Base-by-base conservation (phyloP, 768 basidiomycete species). In the Imleria badia region DNA sequence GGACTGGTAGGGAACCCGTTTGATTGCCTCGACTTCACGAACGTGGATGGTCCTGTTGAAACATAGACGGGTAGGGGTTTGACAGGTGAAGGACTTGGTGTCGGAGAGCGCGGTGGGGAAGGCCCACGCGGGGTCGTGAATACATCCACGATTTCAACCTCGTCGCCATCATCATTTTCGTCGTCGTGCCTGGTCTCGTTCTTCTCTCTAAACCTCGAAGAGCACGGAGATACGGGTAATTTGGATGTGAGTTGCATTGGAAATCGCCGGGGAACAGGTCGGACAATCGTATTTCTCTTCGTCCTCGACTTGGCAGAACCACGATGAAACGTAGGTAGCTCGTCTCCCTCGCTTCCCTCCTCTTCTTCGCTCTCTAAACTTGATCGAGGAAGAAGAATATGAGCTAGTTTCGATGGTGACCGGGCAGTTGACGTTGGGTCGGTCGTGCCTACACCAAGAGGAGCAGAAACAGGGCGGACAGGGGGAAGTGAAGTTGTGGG, bases 51-150 rank as follows among this genome's bases (percentile, higher is more conserved):
- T 22, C 38, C 40, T 7, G 19, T 23, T 19, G 45, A 55, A 13
- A 34, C 15, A 45, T 48, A 23, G 14, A 17, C 29, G 35, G 39
- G 20, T 9, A 23, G 10, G 1, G 44, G 3, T 3, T 47, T 38
- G 36, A 35, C 20, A 42, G 58, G 54, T 7, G 58, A 66, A 29
- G 66, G 55, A 20, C 44, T 68, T 19, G 54, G 61, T 36, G 50
- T 59, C 1, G 66, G 64, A 30, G 66, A 68, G 17, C 40, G 53
- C 10, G 61, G 63, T 6, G 66, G 66, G 7, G 63, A 62, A 11
- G 56, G 56, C 6, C 43, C 53, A 14, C 51, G 55, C 14, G 66
- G 61, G 11, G 64, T 55, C n/a, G 55, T 60, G 39, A 68, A 68
- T 14, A 63, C 57, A 35, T 68, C 61, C 14, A 55, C 48, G 3